A percentile compares a stretch with the other conserved stretches of the same genome.
Conservation (phyloP, 495 filamentous ascomycete species). For the Hypoxylon fragiforme region DNA sequence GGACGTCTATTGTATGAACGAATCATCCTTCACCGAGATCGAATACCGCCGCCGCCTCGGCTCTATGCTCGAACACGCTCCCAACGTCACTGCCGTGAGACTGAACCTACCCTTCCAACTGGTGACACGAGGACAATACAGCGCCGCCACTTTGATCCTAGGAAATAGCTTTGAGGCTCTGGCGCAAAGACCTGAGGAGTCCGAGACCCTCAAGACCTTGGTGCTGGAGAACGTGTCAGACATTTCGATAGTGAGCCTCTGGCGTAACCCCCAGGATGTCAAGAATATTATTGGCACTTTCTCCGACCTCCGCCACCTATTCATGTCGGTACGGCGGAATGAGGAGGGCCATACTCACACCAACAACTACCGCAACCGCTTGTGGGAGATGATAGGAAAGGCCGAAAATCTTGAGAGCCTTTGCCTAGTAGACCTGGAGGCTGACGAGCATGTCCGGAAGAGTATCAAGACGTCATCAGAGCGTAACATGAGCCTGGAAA, state of each 20-base stretch:
- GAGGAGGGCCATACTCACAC: constrained; percentile 10
- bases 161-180: constrained; percentile 33
- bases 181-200: constrained; percentile 24
- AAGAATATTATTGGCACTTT: constrained; percentile 31
- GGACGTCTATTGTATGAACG: constrained; percentile 31
- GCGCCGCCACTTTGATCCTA: constrained; percentile 35
- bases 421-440: constrained; percentile 30
- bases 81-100: constrained; percentile 17
- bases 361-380: constrained; percentile 21
- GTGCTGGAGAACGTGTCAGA: constrained; percentile 32
- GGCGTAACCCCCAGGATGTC: constrained; percentile 36
- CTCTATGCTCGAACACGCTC: constrained; percentile 24
- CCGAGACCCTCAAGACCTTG: constrained; percentile 20
- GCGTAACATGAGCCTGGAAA: constrained; percentile 12
- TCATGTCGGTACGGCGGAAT: constrained; percentile 30
- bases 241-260: constrained; percentile 26
- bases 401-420: constrained; percentile 28
- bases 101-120: constrained; percentile 34
- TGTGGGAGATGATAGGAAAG: constrained; percentile 34
- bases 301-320: constrained; percentile 17
- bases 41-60: constrained; percentile 30
- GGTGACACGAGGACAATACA: constrained; percentile 10
- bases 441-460: constrained; percentile 13
- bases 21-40: constrained; percentile 29
- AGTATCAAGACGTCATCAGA: constrained; percentile 18